phyloP scores from a whole-genome alignment of 441 rosid species.

The Populus tomentosa region DNA sequence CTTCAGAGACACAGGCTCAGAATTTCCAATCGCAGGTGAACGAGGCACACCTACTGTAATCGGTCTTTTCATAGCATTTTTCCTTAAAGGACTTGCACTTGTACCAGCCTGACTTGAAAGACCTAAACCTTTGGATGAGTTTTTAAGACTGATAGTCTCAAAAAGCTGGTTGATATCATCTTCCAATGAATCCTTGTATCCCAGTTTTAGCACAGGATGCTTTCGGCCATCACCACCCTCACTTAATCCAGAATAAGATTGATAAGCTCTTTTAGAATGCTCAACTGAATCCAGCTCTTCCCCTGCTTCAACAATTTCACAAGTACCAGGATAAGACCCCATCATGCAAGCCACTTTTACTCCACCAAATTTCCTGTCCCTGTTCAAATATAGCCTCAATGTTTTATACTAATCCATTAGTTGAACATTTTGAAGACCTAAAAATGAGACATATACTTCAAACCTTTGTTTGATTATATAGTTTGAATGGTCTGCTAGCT shows the following conservation, averaged over 20 bases:
- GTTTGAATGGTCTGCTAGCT: neutral
- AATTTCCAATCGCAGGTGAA: slow-evolving; percentile 56
- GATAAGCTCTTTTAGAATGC: slow-evolving; percentile 39
- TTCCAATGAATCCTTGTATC: slow-evolving; percentile 59
- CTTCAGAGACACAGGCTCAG: slow-evolving; percentile 75
- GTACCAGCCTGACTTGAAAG: slow-evolving; percentile 47
- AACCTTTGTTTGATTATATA: slow-evolving; percentile 3
- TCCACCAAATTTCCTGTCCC: neutral
- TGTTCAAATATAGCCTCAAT: neutral
- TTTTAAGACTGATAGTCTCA: slow-evolving; percentile 60
- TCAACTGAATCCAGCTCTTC: slow-evolving; percentile 43
- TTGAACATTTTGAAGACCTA: slow-evolving; percentile 4
- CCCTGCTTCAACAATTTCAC: slow-evolving; percentile 80
- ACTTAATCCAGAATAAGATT: slow-evolving; percentile 40
- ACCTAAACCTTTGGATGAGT: slow-evolving; percentile 42
- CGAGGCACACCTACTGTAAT: slow-evolving; percentile 52
- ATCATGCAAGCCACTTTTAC: slow-evolving; percentile 21
- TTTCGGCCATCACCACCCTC: slow-evolving; percentile 39
- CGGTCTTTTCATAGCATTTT: slow-evolving; percentile 62
- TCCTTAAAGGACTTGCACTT: slow-evolving; percentile 52
- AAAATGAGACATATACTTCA: neutral
- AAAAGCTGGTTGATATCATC: slow-evolving; percentile 87
- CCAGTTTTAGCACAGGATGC: slow-evolving; percentile 49
- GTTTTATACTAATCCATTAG: slow-evolving; percentile 15
- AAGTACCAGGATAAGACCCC: slow-evolving; percentile 75